These are phyloP conservation scores for Hyaloscypha hepaticicola DNA, from an alignment of 495 filamentous ascomycete species.

Conservation along the genomic window DNA sequence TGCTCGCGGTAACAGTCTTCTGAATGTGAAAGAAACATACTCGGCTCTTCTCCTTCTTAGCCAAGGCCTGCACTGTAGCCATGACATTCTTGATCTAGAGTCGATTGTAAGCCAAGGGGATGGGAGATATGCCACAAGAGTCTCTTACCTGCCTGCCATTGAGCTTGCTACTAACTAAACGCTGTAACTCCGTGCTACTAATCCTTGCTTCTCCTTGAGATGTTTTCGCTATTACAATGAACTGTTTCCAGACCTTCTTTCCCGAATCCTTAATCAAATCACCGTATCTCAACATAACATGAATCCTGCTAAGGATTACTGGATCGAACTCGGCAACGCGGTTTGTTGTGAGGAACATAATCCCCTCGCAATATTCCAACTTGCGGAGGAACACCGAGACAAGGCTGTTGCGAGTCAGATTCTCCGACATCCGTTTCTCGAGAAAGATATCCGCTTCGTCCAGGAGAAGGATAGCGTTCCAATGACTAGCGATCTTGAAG, in stretches of 20 bases:
- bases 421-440: slow-evolving; percentile 35
- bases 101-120: no score
- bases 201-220: slow-evolving; percentile 28
- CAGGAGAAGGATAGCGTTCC: slow-evolving; percentile 43
- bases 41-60: no score
- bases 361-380: slow-evolving; percentile 25
- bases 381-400: slow-evolving; percentile 25
- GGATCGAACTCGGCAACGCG: slow-evolving; percentile 19
- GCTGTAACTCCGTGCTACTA: not conserved
- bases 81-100: no score
- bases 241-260: slow-evolving; percentile 19
- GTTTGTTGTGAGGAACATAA: slow-evolving; percentile 27
- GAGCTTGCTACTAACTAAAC: slow-evolving; percentile 12
- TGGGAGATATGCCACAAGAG: no score
- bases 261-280: slow-evolving; percentile 10
- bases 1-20: not conserved
- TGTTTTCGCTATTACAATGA: slow-evolving; percentile 16
- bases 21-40: not conserved
- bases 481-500: slow-evolving; percentile 40
- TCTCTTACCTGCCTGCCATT: slow-evolving; percentile 20
- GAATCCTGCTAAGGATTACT: slow-evolving; percentile 17
- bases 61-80: no score
- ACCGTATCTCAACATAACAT: slow-evolving; percentile 19
- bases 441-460: slow-evolving; percentile 43
- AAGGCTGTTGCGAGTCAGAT: slow-evolving; percentile 32